phyloP scores from a whole-genome alignment of 805 yeast genomes.

The Saturnispora silvae region DNA sequence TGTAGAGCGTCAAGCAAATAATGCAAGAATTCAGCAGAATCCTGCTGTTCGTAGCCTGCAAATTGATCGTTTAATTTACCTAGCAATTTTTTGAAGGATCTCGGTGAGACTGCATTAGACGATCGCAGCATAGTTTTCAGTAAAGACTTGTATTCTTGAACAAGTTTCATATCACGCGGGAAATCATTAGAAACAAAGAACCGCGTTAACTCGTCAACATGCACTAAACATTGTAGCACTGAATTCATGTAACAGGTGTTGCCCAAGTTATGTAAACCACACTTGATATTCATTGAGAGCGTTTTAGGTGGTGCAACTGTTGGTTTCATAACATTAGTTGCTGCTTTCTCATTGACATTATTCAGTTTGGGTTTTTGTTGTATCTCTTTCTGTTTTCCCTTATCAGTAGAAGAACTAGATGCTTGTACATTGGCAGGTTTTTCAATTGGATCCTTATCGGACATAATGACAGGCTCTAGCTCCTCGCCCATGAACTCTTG shows the following conservation, averaged over 20 bases:
- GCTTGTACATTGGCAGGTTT: background rate
- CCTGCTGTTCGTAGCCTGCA: constrained; percentile 67
- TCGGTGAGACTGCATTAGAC: constrained; percentile 15
- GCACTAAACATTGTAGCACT: constrained; percentile 79
- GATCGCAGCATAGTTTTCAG: constrained; percentile 33
- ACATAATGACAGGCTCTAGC: background rate
- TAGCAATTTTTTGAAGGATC: constrained; percentile 46
- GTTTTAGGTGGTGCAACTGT: background rate
- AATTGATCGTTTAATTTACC: constrained; percentile 61
- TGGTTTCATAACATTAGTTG: background rate
- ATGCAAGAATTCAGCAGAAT: constrained; percentile 72
- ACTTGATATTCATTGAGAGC: constrained; percentile 13
- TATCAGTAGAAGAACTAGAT: background rate
- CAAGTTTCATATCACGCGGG: background rate
- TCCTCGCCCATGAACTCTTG: constrained; percentile 11
- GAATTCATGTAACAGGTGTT: constrained; percentile 93
- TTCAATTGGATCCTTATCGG: background rate
- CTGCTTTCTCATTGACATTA: background rate
- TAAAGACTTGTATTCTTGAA: background rate
- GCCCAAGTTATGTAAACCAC: constrained; percentile 69
- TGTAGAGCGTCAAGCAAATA: constrained; percentile 68
- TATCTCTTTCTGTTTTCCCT: background rate
- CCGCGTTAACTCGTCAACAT: constrained; percentile 60
- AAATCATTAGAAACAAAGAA: constrained; percentile 46
- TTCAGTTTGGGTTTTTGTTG: background rate